These are phyloP conservation scores for Hemileia vastatrix DNA, from an alignment of 1,284 basidiomycete species.

Conservation along the genomic window DNA sequence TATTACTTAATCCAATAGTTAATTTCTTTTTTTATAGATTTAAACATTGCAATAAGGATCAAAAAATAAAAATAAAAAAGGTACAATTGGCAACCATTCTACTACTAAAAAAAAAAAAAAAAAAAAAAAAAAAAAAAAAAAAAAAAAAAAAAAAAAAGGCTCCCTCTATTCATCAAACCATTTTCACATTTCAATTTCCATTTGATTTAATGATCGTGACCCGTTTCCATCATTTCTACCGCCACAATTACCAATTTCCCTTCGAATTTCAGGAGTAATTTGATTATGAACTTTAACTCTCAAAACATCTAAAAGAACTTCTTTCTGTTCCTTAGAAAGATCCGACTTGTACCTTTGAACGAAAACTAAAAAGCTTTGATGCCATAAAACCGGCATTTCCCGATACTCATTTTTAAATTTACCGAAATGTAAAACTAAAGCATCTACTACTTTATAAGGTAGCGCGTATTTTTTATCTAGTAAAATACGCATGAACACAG, in stretches of 20 bases:
- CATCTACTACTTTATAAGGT: slow-evolving; percentile 96
- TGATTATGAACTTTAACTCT: slow-evolving; percentile 76
- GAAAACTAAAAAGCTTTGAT: slow-evolving; percentile 91
- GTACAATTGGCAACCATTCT: too few species aligned
- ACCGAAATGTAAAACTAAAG: slow-evolving; percentile 95
- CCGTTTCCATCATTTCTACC: slow-evolving; percentile 47
- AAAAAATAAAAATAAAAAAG: too few species aligned
- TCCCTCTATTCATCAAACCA: slow-evolving; percentile 15
- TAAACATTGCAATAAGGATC: too few species aligned
- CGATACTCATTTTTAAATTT: slow-evolving; percentile 57
- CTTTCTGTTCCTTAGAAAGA: slow-evolving; percentile 92
- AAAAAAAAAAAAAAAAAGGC: too few species aligned
- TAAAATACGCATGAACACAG: slow-evolving; percentile 90
- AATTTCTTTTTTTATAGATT: too few species aligned
- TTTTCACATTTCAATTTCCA: slow-evolving; percentile 31
- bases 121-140: too few species aligned
- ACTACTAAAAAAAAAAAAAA: too few species aligned
- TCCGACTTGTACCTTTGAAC: slow-evolving; percentile 92
- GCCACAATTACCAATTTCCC: slow-evolving; percentile 57
- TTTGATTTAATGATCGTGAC: slow-evolving; percentile 22
- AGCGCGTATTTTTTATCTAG: slow-evolving; percentile 97
- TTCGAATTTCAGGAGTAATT: slow-evolving; percentile 78
- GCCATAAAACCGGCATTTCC: slow-evolving; percentile 90
- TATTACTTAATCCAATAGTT: too few species aligned
- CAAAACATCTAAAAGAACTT: slow-evolving; percentile 87